Evolutionary conservation across 2,329 filamentous ascomycete genomes (phyloP), one percentile per base, ranked within the genome.

Genomic region (Cadophora malorum): DNA sequence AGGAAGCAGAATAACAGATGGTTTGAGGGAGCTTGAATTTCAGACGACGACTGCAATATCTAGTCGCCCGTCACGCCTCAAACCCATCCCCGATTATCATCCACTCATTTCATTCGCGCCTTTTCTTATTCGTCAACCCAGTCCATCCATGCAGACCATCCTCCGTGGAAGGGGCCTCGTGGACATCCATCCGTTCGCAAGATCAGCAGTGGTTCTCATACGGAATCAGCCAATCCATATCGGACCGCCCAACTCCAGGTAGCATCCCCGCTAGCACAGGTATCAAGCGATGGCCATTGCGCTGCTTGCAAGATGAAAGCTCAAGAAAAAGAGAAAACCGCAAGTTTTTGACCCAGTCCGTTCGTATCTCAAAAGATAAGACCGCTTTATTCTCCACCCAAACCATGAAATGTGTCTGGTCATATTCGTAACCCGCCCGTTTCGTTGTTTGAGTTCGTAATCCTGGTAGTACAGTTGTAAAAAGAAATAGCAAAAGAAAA

Each of bases 391-490:
- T 59, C 50, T 53, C 69, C 68, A 55, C 64, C 69, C 69, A 70
- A 28, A 67, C 64, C 67, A 65, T 64, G 52, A 66, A 71, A 70
- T 68, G 60, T 66, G 63, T 64, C 61, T 59, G 63, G 67, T 70
- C 65, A 59, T 71, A 68, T 69, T 73, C 71, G 67, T 72, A 66
- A 69, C 50, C 66, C 52, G 25, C 70, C 67, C 67, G 25, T 66
- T 67, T 72, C 66, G 63, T 28, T 68, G 63, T 67, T 68, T 63
- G 56, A 67, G 50, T 66, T 65, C 69, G 67, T 69, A 62, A 70
- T 68, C 69, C 69, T 77, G 73, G 69, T 77, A 71, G 72, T 76
- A 75, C 74, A 75, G 56, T 68, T 67, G 67, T 25, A 72, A 70
- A 71, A 61, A 38, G 70, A 72, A 74, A 66, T 63, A 63, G 66